Percentiles rank a stretch among this genome's conserved stretches.
Conservation (phyloP, 257 asterid species). For the Striga asiatica region DNA sequence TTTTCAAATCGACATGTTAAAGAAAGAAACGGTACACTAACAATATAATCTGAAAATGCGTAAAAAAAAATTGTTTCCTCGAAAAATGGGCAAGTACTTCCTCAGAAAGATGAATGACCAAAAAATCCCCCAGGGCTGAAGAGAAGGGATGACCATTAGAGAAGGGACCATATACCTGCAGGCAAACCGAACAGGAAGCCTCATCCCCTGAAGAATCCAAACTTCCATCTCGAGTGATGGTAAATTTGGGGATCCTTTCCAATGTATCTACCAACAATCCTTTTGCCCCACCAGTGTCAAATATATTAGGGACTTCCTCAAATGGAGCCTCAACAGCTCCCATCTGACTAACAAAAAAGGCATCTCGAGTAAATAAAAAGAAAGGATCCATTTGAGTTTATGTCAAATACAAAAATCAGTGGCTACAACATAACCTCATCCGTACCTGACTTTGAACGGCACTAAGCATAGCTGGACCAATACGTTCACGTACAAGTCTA, state of each 20-base stretch:
- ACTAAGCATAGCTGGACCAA: conserved; percentile 99
- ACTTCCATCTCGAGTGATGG: conserved; percentile 43
- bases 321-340: conserved; percentile 76
- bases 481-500: conserved; percentile 92
- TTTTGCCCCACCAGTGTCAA: conserved; percentile 86
- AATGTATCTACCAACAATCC: conserved; percentile 79
- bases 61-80: too few relatives aligned
- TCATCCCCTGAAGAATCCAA: conserved; percentile 69
- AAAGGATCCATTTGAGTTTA: neutral
- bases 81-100: too few relatives aligned
- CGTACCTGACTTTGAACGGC: conserved; percentile 96
- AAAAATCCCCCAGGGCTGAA: too few relatives aligned
- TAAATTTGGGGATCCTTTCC: conserved; percentile 75
- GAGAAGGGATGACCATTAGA: neutral
- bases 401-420: neutral
- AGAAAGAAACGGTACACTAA: too few relatives aligned
- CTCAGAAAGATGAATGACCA: too few relatives aligned
- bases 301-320: conserved; percentile 71
- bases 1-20: too few relatives aligned
- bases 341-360: conserved; percentile 41
- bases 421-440: neutral
- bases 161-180: conserved; percentile 55
- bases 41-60: too few relatives aligned
- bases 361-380: neutral
- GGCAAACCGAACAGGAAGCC: conserved; percentile 91